A percentile compares a stretch with the other conserved stretches of the same genome.
Conservation (phyloP, 2,329 filamentous ascomycete species). For the Chalaropsis ovoidea region DNA sequence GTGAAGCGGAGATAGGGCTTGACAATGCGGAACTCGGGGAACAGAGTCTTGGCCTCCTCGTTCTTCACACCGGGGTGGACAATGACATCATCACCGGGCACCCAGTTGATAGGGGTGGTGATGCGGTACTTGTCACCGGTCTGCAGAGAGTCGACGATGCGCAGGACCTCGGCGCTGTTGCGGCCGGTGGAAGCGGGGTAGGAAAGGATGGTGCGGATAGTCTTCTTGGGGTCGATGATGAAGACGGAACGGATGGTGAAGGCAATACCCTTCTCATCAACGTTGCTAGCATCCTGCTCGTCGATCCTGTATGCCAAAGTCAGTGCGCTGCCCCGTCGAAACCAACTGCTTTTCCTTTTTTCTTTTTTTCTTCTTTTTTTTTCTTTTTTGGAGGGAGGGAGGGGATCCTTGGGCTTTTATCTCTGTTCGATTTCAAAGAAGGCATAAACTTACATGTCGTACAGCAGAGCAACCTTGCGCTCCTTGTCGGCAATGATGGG, state of each 20-base stretch:
- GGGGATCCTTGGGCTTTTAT: neutral
- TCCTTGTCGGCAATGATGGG: slow-evolving; percentile 74
- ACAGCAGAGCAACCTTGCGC: slow-evolving; percentile 63
- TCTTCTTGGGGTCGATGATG: slow-evolving; percentile 89
- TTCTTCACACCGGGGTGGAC: slow-evolving; percentile 75
- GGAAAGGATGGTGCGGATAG: slow-evolving; percentile 81
- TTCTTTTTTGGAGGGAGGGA: too few relatives aligned
- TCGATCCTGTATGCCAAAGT: slow-evolving; percentile 47
- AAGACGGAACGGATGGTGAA: slow-evolving; percentile 94
- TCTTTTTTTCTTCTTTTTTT: too few relatives aligned
- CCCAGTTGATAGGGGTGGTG: slow-evolving; percentile 86
- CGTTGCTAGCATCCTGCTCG: slow-evolving; percentile 70
- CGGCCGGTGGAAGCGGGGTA: slow-evolving; percentile 87
- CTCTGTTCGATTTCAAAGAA: neutral
- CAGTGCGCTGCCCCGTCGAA: neutral
- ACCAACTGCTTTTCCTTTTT: too few relatives aligned
- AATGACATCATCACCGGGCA: slow-evolving; percentile 81
- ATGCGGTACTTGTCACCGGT: slow-evolving; percentile 79
- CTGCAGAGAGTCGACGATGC: slow-evolving; percentile 69
- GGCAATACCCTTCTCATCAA: slow-evolving; percentile 71
- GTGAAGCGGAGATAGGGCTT: slow-evolving; percentile 70
- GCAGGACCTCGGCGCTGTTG: slow-evolving; percentile 69
- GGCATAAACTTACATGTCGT: slow-evolving; percentile 57
- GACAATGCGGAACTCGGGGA: slow-evolving; percentile 62
- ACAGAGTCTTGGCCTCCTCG: slow-evolving; percentile 77